These are phyloP conservation scores for Nakazawaea populi DNA, from an alignment of 805 yeast genomes.

Conservation along the genomic window DNA sequence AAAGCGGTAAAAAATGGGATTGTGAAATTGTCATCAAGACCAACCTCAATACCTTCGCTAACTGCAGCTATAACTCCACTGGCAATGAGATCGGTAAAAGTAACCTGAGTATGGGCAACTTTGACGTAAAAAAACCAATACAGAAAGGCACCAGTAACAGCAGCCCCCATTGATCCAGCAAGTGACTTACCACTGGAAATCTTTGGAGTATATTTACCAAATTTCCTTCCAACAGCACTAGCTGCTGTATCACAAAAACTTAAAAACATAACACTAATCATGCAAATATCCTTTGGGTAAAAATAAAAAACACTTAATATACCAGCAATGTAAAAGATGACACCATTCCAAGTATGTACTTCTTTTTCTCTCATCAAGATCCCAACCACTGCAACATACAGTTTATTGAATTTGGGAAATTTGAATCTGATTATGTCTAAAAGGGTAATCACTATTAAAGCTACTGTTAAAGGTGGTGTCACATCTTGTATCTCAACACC, in stretches of 20 bases:
- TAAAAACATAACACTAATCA: slow-evolving; percentile 70
- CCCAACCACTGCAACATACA: slow-evolving; percentile 66
- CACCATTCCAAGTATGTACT: slow-evolving; percentile 67
- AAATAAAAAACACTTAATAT: slow-evolving; percentile 60
- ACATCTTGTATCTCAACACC: slow-evolving; percentile 54
- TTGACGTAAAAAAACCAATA: slow-evolving; percentile 67
- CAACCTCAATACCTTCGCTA: slow-evolving; percentile 77
- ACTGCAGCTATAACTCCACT: slow-evolving; percentile 76
- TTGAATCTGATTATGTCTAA: slow-evolving; percentile 67
- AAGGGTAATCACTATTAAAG: slow-evolving; percentile 49
- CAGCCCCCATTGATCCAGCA: slow-evolving; percentile 90
- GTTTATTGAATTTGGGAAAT: slow-evolving; percentile 53
- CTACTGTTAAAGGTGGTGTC: slow-evolving; percentile 50
- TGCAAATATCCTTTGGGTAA: slow-evolving; percentile 75
- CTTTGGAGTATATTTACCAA: slow-evolving; percentile 79
- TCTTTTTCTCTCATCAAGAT: slow-evolving; percentile 84
- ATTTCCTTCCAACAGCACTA: slow-evolving; percentile 84
- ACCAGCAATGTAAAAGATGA: slow-evolving; percentile 82
- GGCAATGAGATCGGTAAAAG: slow-evolving; percentile 51
- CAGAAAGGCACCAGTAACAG: slow-evolving; percentile 60
- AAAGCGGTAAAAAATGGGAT: slow-evolving; percentile 83
- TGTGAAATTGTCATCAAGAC: slow-evolving; percentile 89
- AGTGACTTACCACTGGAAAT: slow-evolving; percentile 70
- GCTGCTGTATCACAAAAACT: slow-evolving; percentile 99
- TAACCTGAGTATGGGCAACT: slow-evolving; percentile 59